Base-by-base conservation (phyloP, 108 stramenopile species). In the Mayamaea pseudoterrestris region DNA sequence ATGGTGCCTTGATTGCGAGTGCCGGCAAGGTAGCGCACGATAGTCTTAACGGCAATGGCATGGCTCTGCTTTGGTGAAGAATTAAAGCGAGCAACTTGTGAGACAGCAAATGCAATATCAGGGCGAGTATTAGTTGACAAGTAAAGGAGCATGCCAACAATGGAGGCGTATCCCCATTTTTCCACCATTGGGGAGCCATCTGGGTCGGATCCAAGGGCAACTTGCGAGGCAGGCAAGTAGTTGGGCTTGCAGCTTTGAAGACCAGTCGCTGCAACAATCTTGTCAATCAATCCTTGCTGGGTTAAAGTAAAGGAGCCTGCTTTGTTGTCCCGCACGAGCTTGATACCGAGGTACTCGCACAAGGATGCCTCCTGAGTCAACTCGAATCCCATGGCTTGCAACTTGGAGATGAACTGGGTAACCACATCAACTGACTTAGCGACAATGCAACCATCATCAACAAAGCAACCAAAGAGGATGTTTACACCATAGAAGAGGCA, bases 81-180 rank as follows among this genome's bases (percentile, higher is more conserved):
- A 1, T 24, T 52, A 30, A 67, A 67, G 0, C 65, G 55, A 5
- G 60, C 54, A 16, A 30, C 32, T 37, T 69, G 68, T 5, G 47
- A 27, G 26, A 69, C 56, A 2, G 68, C 63, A 35, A 54, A 66
- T 5, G 64, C 22, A 31, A 55, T 55, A 14, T 71, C 69, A 2
- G 69, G 55, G 0, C 65, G 31, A 27, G 43, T 57, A 17, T 61
- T 54, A 11, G 36, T 27, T 12, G 39, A 11, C 29, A 71, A 22
- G 39, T 73, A 68, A n/a, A 53, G 27, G 16, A 68, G 31, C 67
- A 74, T 68, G 4, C 66, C 63, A 34, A 66, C 65, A 20, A 57
- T 60, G 20, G 41, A 53, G 4, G 53, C 24, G 41, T 73, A 68
- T 35, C 42, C n/a, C 66, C 65, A 72, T 16, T 3, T 28, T 22